A percentile compares a stretch with the other conserved stretches of the same genome.
Evolutionary conservation across 129 eudicot species (phyloP).

Genomic region (Glebionis coronaria): DNA sequence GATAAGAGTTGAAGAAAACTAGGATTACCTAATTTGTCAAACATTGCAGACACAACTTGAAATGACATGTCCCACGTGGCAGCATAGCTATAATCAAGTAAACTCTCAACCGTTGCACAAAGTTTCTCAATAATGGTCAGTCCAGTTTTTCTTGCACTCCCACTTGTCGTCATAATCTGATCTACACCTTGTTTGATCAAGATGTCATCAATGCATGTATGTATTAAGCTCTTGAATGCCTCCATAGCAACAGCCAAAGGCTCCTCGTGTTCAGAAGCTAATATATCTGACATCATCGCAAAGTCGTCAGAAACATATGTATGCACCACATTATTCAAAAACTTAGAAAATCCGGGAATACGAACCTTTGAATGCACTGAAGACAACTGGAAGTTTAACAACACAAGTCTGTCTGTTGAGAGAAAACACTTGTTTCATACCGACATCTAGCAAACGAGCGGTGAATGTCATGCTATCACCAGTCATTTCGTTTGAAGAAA

Average conservation of each 20-base stretch:
- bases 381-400: constrained; percentile 81
- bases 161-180: constrained; percentile 45
- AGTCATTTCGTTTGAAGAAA: constrained; percentile 65
- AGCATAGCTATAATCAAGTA: constrained; percentile 71
- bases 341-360: not conserved
- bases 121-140: constrained; percentile 80
- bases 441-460: constrained; percentile 77
- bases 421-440: constrained; percentile 64
- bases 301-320: constrained; percentile 6
- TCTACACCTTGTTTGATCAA: constrained; percentile 82
- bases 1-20: not conserved
- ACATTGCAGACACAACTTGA: constrained; percentile 85
- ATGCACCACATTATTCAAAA: not conserved
- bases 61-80: constrained; percentile 91
- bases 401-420: constrained; percentile 73
- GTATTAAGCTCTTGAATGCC: constrained; percentile 69
- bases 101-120: constrained; percentile 71
- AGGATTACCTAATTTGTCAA: constrained; percentile 74
- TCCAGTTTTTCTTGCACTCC: constrained; percentile 40
- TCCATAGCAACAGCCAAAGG: constrained; percentile 72
- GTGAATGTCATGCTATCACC: constrained; percentile 88
- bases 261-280: constrained; percentile 92
- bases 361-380: constrained; percentile 71
- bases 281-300: constrained; percentile 51
- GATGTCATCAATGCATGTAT: constrained; percentile 71